Base-by-base conservation (phyloP, 2,329 filamentous ascomycete species). In the Aurifilum marmelostoma region DNA sequence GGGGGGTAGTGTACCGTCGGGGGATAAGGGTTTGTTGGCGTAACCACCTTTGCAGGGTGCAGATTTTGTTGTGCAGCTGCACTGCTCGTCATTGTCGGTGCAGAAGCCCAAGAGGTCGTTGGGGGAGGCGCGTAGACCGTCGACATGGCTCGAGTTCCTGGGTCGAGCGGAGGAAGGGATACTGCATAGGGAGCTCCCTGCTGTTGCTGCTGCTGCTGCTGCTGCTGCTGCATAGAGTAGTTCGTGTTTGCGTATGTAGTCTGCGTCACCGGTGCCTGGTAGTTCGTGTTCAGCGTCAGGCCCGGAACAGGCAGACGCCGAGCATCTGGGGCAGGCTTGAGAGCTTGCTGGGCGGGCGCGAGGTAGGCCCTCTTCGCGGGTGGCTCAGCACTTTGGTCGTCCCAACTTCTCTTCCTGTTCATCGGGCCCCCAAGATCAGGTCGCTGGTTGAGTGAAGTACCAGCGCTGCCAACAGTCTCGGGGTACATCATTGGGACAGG, bases 131-230 rank as follows among this genome's bases (percentile, higher is more conserved):
- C 85, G 77, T 92, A 97, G 1, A 94, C 90, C 24, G 91, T 88
- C 8, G 91, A 86, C 90, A 97, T 94, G 11, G 93, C 88, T 63
- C 92, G 88, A 47, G 86, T 80, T n/a, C 85, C 83, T 16, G 85
- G 81, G 18, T 86, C 85, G 21, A 92, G 78, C 2, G 90, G 86
- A 18, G 90, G 89, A 12, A 92, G 81, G 29, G 91, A 89, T 29
- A 89, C 81, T 7, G 79, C 75, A 27, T 78, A 79, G 52, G 65
- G 41, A 24, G 43, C 62, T 60, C 80, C 76, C 37, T 71, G 68
- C 32, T n/a, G 43, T 21, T n/a, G 43, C 43, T 7, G 43, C 18
- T 7, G 43, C 43, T n/a, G 43, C 43, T 47, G 43, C 16, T 6
- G 16, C 16, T 47, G 41, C 41, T 47, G 41, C 41, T 43, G 59